Base-by-base conservation (phyloP, 345 rosid genomes). In the Rubroshorea leprosula region DNA sequence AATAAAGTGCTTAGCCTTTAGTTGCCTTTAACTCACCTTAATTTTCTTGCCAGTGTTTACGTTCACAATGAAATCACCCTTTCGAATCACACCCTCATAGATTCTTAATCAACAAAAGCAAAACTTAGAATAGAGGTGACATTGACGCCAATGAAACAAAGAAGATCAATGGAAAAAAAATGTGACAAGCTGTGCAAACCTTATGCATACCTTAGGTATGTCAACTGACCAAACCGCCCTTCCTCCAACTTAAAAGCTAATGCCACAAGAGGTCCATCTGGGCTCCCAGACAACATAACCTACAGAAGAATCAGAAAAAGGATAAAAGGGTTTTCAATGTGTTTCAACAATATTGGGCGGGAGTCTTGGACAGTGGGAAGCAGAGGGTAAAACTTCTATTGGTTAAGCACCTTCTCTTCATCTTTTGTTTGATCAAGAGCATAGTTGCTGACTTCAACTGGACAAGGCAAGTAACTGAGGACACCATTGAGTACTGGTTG, bases 241-340 rank as follows among this genome's bases (percentile, higher is more conserved):
- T 93, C 97, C 74, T 93, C 99, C 65, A 93, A 65, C 80, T 93
- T 93, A 71, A 93, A 93, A 71, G 99, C 99, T 77, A 93, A 73
- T 7, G 96, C 99, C 60, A 93, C 99, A 21, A 93, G 90, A 46
- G 95, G 95, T 70, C 97, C 97, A 74, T 93, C 91, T 23, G 97
- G 97, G 64, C 83, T 80, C 64, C 97, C 97, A 64, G 79, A 19
- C 72, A 90, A 69, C 55, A 73, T 59, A 58, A 90, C 84, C 97
- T 87, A 75, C 69, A 76, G 49, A 20, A 63, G 53, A 68, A 51
- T 51, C 43, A 67, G 9, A 58, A 39, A 48, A 26, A 19, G 19
- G n/a, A 3, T 1, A 24, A 23, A 57, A 17, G 10, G n/a, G n/a
- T n/a, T 62, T 62, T 26, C 58, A 17, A 51, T 44, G 51, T 17